These are phyloP conservation scores for Amoebophrya sp. DNA, from an alignment of 169 alveolate species.

Conservation along the genomic window DNA sequence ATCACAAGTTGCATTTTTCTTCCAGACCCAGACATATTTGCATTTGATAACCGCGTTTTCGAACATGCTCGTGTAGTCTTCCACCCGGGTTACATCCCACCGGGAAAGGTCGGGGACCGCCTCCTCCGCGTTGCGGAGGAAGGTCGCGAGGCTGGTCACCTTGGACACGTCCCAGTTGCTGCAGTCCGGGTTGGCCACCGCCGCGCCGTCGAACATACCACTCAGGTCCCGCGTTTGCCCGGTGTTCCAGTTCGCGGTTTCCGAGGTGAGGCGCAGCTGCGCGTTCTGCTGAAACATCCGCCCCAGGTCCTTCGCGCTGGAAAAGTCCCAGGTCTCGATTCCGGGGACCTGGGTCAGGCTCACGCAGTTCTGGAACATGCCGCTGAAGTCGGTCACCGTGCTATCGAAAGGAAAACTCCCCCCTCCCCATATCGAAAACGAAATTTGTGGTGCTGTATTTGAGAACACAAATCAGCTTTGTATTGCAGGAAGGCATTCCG, in stretches of 20 bases:
- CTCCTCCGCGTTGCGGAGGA: neutral
- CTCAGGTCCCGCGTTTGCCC: no score
- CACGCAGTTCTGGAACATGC: neutral
- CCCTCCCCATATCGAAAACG: no score
- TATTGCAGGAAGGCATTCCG: no score
- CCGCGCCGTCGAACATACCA: neutral
- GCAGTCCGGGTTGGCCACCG: neutral
- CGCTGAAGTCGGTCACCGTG: neutral
- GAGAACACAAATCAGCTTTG: no score
- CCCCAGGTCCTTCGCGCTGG: neutral
- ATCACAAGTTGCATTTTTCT: no score
- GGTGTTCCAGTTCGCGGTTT: no score
- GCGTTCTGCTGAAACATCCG: no score
- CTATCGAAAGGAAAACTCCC: no score
- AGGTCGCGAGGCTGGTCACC: neutral
- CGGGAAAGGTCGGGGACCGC: neutral
- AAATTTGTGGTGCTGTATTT: no score
- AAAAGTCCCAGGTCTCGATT: neutral
- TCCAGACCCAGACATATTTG: neutral
- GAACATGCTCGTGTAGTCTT: neutral
- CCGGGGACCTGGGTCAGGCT: neutral
- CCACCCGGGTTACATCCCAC: neutral
- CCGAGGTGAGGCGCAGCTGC: no score
- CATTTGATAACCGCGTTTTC: neutral
- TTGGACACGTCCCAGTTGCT: neutral